phyloP scores from a whole-genome alignment of 1,139 yeast species.

The Taphrina betulina region DNA sequence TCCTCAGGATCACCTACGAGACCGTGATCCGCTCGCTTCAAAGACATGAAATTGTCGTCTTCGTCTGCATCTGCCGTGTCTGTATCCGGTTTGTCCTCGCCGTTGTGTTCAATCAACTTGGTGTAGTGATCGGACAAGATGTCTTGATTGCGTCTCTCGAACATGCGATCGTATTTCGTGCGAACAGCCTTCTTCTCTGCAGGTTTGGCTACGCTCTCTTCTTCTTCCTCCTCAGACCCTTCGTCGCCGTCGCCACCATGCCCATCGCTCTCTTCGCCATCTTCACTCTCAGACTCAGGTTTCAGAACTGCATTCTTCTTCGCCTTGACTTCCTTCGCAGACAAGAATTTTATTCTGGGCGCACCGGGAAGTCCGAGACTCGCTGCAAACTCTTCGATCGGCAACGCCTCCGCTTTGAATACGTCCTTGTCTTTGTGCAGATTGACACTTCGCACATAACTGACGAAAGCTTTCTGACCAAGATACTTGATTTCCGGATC shows the following conservation, averaged over 20 bases:
- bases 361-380: conserved; percentile 95
- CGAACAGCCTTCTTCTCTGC: conserved; percentile 52
- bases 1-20: conserved; percentile 42
- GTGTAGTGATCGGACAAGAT: conserved; percentile 85
- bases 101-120: conserved; percentile 51
- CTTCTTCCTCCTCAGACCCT: conserved; percentile 51
- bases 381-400: conserved; percentile 78
- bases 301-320: conserved; percentile 79
- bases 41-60: conserved; percentile 74
- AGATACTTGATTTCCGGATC: conserved; percentile 87
- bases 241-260: conserved; percentile 6
- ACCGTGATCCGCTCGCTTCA: conserved; percentile 74
- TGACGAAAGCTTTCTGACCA: conserved; percentile 92
- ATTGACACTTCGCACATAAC: conserved; percentile 80
- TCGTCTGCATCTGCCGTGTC: conserved; percentile 47
- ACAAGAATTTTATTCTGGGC: conserved; percentile 79
- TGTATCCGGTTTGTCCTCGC: conserved; percentile 44
- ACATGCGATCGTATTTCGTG: conserved; percentile 94
- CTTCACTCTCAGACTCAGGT: conserved; percentile 45
- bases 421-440: conserved; percentile 85
- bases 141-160: conserved; percentile 89
- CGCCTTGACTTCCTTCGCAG: conserved; percentile 56
- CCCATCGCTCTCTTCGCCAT: conserved; percentile 52
- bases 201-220: conserved; percentile 49
- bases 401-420: conserved; percentile 71